Conservation (phyloP, 2,329 filamentous ascomycete genomes). For the Phialophora macrospora region DNA sequence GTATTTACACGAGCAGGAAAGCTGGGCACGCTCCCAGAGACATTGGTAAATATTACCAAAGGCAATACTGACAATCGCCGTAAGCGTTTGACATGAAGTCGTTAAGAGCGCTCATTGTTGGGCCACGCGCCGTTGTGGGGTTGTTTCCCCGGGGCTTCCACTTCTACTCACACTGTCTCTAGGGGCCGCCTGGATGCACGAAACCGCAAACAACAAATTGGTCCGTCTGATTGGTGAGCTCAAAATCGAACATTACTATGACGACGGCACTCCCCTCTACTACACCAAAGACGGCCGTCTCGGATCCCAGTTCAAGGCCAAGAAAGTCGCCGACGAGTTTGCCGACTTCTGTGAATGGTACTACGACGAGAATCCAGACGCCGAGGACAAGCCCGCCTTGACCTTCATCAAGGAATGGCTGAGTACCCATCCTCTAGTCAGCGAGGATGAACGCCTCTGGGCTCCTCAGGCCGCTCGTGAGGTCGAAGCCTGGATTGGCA, state of each 20-base stretch:
- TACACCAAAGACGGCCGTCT: constrained; percentile 51
- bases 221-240: constrained; percentile 51
- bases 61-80: constrained; percentile 44
- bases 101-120: constrained; percentile 38
- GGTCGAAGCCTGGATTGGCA: constrained; percentile 53
- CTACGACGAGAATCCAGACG: constrained; percentile 49
- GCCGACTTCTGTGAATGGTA: constrained; percentile 51
- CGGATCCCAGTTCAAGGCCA: constrained; percentile 53
- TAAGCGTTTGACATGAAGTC: constrained; percentile 37
- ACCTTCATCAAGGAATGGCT: constrained; percentile 51
- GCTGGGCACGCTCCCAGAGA: constrained; percentile 46
- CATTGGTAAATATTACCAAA: constrained; percentile 46
- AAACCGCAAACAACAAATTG: constrained; percentile 51
- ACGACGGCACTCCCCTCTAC: constrained; percentile 51
- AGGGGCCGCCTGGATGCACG: constrained; percentile 55
- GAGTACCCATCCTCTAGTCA: constrained; percentile 49
- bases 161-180: constrained; percentile 32
- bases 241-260: constrained; percentile 53
- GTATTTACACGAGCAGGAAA: constrained; percentile 49
- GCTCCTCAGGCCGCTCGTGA: constrained; percentile 52
- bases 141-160: constrained; percentile 32
- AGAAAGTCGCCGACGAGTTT: constrained; percentile 54
- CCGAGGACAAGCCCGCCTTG: constrained; percentile 48
- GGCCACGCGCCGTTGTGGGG: constrained; percentile 36
- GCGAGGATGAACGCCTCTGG: constrained; percentile 51